Evolutionary conservation across 805 yeast genomes (phyloP).

Genomic region (Candida methanosorbosa): DNA sequence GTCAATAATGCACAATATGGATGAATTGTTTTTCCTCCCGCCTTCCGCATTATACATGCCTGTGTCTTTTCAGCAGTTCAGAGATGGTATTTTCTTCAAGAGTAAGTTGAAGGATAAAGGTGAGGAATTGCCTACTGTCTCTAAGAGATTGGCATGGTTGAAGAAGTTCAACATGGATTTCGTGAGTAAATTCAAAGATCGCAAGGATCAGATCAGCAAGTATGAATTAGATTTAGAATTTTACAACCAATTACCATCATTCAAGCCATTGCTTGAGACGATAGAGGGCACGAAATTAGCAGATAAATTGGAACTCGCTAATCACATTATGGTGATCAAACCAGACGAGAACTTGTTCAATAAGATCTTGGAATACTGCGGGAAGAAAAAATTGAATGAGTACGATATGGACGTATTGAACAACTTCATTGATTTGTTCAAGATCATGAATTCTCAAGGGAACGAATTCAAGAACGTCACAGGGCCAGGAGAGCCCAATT

Average conservation of each 20-base stretch:
- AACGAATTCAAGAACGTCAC: not conserved
- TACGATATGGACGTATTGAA: conserved; percentile 49
- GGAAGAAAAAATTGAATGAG: conserved; percentile 24
- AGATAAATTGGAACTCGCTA: conserved; percentile 20
- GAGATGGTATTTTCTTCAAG: conserved; percentile 3
- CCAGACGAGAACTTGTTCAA: conserved; percentile 28
- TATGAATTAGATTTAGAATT: conserved; percentile 7
- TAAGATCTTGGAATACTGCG: conserved; percentile 14
- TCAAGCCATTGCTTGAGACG: conserved; percentile 9
- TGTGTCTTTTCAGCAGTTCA: conserved; percentile 29
- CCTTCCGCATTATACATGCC: conserved; percentile 38
- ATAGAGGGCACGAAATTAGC: conserved; percentile 6
- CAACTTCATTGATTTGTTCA: conserved; percentile 21
- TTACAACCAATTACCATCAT: conserved; percentile 31
- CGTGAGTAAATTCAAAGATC: not conserved
- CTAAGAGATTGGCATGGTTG: conserved; percentile 10
- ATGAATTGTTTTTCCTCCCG: conserved; percentile 44
- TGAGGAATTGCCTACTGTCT: conserved; percentile 9
- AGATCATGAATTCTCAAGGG: conserved; percentile 4
- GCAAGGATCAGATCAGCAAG: no score
- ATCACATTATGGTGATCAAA: conserved; percentile 51
- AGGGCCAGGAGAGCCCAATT: not conserved
- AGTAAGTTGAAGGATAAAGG: not conserved
- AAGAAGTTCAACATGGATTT: conserved; percentile 3
- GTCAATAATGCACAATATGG: conserved; percentile 29